Base-by-base conservation (phyloP, 495 filamentous ascomycete genomes). In the Darksidea phi region DNA sequence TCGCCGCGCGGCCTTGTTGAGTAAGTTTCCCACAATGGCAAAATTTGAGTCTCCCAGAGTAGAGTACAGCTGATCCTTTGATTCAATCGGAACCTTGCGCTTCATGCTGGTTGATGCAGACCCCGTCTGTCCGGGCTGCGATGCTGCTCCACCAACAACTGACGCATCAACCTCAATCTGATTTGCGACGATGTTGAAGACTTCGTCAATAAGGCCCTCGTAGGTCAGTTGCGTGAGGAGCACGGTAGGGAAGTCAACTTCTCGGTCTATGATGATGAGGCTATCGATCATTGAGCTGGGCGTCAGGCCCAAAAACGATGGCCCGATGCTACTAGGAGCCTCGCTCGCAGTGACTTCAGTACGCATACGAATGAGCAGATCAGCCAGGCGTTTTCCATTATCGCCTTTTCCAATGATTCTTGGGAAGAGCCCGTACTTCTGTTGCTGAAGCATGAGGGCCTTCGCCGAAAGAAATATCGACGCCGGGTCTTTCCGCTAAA, bases 381-480 rank as follows among this genome's bases (percentile, higher is more conserved):
- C 92, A 51, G 91, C 89, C 0, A 99, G 80, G 36, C 86, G 84
- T 59, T 91, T 88, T 18, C 91, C 92, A 75, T 95, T 86, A 70
- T 97, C 91, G 18, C 95, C 95, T 75, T 99, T 99, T 41, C 95
- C 95, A 42, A 95, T 86, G 66, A 99, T 95, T 7, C 92, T 84
- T 34, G 95, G 94, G 67, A 97, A 97, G 48, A 97, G 85, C 6
- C 95, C 95, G 73, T 97, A 86, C 60, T 86, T 85, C 70, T 90
- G 86, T 72, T 99, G 95, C 54, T 97, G 85, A 21, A 82, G 85
- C 95, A 99, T 97, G 55, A 99, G 78, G n/a, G 95, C 93, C 70
- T 87, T 87, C 45, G 95, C 90, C 52, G 92, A 81, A 21, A 94
- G 80, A 69, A 92, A 96, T 26, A 91, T 86, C 24, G 88, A 84